Conservation (phyloP, 306 rosid genomes). For the Cicer cuneatum region DNA sequence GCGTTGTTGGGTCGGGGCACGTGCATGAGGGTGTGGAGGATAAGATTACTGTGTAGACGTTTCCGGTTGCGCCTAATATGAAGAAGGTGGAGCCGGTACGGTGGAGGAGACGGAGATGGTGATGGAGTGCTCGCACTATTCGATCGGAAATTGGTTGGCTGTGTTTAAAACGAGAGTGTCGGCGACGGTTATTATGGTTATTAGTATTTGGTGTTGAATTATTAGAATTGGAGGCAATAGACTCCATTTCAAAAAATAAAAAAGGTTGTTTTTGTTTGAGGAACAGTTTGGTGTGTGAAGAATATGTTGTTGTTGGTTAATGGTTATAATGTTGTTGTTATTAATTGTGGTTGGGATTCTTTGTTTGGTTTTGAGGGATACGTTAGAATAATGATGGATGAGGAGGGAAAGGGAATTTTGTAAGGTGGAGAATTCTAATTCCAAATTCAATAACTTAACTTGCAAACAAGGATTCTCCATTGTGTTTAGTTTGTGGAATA, state of each 20-base stretch:
- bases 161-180: constrained; percentile 48
- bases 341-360: constrained; percentile 51
- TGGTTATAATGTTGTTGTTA: constrained; percentile 17
- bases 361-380: constrained; percentile 52
- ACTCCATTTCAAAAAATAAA: constrained; percentile 53
- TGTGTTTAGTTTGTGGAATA: constrained; percentile 16
- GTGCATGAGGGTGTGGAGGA: constrained; percentile 69
- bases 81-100: constrained; percentile 70
- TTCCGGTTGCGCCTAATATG: constrained; percentile 80
- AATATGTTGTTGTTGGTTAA: constrained; percentile 16
- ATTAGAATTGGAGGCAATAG: constrained; percentile 59
- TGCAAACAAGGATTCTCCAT: constrained; percentile 31
- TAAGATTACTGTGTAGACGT: constrained; percentile 71
- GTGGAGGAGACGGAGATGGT: constrained; percentile 80
- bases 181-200: neutral
- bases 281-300: neutral
- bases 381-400: constrained; percentile 56
- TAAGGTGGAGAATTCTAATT: constrained; percentile 42
- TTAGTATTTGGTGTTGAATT: constrained; percentile 23
- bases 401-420: constrained; percentile 35
- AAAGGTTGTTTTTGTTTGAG: neutral
- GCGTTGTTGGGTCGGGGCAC: constrained; percentile 80
- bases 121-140: constrained; percentile 74
- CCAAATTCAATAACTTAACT: constrained; percentile 40
- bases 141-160: constrained; percentile 67